Percentiles rank a stretch among this genome's conserved stretches.
These are phyloP conservation scores for Fusarium azukiicola DNA, from an alignment of 2,329 filamentous ascomycete genomes.

Conservation along the genomic window DNA sequence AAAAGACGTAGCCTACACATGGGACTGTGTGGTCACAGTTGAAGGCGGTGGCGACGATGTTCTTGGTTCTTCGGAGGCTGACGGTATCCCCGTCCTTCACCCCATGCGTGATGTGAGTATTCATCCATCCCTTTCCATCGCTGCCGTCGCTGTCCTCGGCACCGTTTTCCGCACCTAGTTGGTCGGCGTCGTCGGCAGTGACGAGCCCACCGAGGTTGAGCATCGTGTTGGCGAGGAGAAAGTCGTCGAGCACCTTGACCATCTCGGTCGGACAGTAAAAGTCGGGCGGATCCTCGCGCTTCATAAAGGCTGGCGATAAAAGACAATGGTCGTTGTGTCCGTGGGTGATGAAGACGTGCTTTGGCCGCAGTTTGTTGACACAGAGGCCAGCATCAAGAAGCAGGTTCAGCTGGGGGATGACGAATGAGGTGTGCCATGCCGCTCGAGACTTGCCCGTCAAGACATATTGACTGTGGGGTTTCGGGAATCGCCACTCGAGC, in stretches of 20 bases:
- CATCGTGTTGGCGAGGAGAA: slow-evolving; percentile 64
- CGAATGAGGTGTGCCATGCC: slow-evolving; percentile 74
- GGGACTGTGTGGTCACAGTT: slow-evolving; percentile 71
- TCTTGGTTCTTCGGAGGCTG: slow-evolving; percentile 59
- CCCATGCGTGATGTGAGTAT: slow-evolving; percentile 66
- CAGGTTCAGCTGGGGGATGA: slow-evolving; percentile 72
- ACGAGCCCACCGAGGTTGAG: slow-evolving; percentile 66
- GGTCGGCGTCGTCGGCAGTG: slow-evolving; percentile 53
- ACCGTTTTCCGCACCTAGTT: slow-evolving; percentile 26
- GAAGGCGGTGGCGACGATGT: slow-evolving; percentile 67
- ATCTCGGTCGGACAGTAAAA: slow-evolving; percentile 69
- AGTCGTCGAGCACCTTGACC: slow-evolving; percentile 63
- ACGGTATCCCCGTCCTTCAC: slow-evolving; percentile 62
- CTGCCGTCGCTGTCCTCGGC: slow-evolving; percentile 14
- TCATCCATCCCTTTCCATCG: slow-evolving; percentile 52
- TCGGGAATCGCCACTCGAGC: slow-evolving; percentile 69
- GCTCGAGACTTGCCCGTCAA: slow-evolving; percentile 71
- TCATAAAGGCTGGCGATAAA: slow-evolving; percentile 67
- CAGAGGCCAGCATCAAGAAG: slow-evolving; percentile 71
- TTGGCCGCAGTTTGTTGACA: slow-evolving; percentile 69
- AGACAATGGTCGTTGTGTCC: slow-evolving; percentile 72
- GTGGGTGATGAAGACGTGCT: slow-evolving; percentile 73
- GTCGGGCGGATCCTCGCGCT: slow-evolving; percentile 68
- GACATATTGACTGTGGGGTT: slow-evolving; percentile 64
- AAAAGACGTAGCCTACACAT: slow-evolving; percentile 71